Evolutionary conservation across 1,284 basidiomycete genomes (phyloP).

Genomic region (Ustilago tritici): DNA sequence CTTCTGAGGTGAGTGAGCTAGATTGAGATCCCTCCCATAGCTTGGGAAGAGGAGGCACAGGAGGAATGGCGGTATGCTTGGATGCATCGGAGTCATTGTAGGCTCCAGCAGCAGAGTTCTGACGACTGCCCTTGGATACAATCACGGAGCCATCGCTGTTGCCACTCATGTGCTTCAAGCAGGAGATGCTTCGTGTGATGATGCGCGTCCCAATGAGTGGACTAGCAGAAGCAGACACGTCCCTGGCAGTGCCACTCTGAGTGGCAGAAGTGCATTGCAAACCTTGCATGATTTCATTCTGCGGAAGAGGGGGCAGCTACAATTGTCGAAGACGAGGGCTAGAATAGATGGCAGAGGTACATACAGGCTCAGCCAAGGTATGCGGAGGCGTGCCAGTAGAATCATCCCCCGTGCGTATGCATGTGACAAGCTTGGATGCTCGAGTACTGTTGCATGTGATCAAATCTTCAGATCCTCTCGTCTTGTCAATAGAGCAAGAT

Average conservation of each 20-base stretch:
- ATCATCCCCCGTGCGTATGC: slow-evolving; percentile 32
- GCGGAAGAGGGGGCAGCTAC: slow-evolving; percentile 56
- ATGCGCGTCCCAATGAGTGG: slow-evolving; percentile 23
- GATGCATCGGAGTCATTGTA: slow-evolving; percentile 30
- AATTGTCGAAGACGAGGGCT: slow-evolving; percentile 53
- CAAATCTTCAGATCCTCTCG: slow-evolving; percentile 25
- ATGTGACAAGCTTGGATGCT: slow-evolving; percentile 39
- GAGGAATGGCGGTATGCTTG: slow-evolving; percentile 76
- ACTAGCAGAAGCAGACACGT: slow-evolving; percentile 21
- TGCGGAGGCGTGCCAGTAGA: slow-evolving; percentile 4
- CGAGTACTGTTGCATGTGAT: slow-evolving; percentile 31
- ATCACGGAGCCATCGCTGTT: slow-evolving; percentile 39
- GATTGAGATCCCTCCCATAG: slow-evolving; percentile 83
- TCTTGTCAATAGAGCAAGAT: slow-evolving; percentile 42
- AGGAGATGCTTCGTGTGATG: slow-evolving; percentile 23
- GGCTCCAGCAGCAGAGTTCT: slow-evolving; percentile 16
- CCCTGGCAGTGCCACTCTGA: slow-evolving; percentile 15
- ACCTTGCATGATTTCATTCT: slow-evolving; percentile 42
- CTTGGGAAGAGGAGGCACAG: slow-evolving; percentile 95
- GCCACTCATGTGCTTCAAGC: slow-evolving; percentile 47
- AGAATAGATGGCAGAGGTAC: slow-evolving; percentile 38
- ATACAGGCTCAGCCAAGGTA: slow-evolving; percentile 18
- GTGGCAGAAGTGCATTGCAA: slow-evolving; percentile 28
- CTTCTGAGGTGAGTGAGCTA: slow-evolving; percentile 68
- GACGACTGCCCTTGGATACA: slow-evolving; percentile 26